Conservation (phyloP, 352 stramenopile genomes). For the Hyaloperonospora arabidopsidis region DNA sequence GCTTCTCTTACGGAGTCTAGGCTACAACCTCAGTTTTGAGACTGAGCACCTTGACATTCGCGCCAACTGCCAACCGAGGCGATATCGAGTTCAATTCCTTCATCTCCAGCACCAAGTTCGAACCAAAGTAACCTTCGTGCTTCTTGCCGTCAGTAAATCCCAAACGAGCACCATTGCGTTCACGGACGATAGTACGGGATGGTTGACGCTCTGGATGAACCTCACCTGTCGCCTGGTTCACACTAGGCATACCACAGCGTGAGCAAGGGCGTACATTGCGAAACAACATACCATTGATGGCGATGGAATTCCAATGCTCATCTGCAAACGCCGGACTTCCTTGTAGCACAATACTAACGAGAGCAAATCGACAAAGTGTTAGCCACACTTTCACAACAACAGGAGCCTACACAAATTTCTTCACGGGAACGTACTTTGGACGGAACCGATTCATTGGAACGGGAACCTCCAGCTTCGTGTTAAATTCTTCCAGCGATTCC, state of each 20-base stretch:
- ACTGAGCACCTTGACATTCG: conserved; percentile 53
- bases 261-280: conserved; percentile 68
- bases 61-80: conserved; percentile 35
- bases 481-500: conserved; percentile 54
- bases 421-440: conserved; percentile 39
- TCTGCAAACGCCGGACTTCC: conserved; percentile 60
- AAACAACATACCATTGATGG: conserved; percentile 45
- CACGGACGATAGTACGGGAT: conserved; percentile 37
- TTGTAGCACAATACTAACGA: conserved; percentile 60
- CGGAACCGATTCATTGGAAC: conserved; percentile 80
- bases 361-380: neutral
- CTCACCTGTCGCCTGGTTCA: conserved; percentile 59
- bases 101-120: conserved; percentile 55
- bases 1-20: conserved; percentile 15
- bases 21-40: conserved; percentile 52
- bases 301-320: conserved; percentile 65
- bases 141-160: conserved; percentile 49
- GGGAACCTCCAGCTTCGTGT: conserved; percentile 38
- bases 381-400: neutral
- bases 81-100: conserved; percentile 1
- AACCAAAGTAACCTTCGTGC: conserved; percentile 67
- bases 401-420: neutral
- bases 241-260: conserved; percentile 69
- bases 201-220: conserved; percentile 41
- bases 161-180: conserved; percentile 54